Evolutionary conservation across 2,329 filamentous ascomycete genomes (phyloP).

Genomic region (Emericellopsis atlantica): DNA sequence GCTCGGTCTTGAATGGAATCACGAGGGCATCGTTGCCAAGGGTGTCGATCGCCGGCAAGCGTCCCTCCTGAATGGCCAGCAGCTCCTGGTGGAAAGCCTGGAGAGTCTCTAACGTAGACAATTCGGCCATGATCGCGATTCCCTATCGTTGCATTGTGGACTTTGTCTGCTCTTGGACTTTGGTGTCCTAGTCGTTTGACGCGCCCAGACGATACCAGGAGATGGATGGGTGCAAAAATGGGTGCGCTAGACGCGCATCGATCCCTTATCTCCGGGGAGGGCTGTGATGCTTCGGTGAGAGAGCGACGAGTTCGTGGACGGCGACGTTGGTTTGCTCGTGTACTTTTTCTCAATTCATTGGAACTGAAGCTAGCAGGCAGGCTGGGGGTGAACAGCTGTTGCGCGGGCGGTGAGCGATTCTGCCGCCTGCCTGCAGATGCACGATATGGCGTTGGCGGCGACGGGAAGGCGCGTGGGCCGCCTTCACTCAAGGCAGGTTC

Average conservation of each 20-base stretch:
- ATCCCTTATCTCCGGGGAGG: too few species aligned
- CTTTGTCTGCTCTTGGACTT: too few species aligned
- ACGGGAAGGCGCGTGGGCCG: neutral
- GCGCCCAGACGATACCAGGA: neutral
- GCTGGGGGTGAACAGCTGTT: neutral
- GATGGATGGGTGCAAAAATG: too few species aligned
- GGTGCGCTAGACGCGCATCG: too few species aligned
- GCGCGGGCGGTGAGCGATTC: conserved; percentile 3
- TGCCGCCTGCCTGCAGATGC: neutral
- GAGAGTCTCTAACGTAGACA: conserved; percentile 62
- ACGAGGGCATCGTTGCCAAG: conserved; percentile 60
- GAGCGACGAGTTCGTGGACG: too few species aligned
- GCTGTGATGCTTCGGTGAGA: too few species aligned
- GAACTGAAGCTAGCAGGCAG: neutral
- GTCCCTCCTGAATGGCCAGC: conserved; percentile 58
- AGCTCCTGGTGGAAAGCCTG: conserved; percentile 81
- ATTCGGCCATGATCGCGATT: conserved; percentile 52
- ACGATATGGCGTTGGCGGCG: neutral
- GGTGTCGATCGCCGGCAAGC: conserved; percentile 46
- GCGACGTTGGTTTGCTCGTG: neutral
- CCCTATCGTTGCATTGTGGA: too few species aligned
- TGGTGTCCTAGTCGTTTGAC: conserved; percentile 8
- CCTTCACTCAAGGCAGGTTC: neutral
- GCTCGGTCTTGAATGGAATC: conserved; percentile 56
- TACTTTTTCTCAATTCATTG: too few species aligned